A percentile compares a stretch with the other conserved stretches of the same genome.
Evolutionary conservation across 805 yeast genomes (phyloP).

Genomic region (Metschnikowia corniflorae): DNA sequence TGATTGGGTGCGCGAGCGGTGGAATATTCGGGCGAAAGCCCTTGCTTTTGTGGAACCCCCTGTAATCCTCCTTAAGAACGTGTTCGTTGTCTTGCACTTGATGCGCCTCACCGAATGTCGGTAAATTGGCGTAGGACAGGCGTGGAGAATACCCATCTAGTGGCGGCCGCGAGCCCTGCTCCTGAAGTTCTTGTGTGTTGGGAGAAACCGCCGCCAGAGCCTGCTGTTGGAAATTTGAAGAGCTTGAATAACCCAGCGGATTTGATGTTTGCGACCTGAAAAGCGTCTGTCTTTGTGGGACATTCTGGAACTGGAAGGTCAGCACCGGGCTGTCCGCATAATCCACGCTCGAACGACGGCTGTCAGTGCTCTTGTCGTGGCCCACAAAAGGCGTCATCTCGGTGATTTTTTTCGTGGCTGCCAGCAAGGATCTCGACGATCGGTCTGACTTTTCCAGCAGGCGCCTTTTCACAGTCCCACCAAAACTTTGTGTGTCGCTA

Average conservation of each 20-base stretch:
- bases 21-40: constrained; percentile 35
- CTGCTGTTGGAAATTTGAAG: constrained; percentile 3
- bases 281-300: constrained; percentile 2
- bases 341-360: not conserved
- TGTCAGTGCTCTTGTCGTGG: not conserved
- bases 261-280: constrained; percentile 6
- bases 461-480: not conserved
- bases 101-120: constrained; percentile 2
- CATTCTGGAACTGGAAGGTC: constrained; percentile 8
- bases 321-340: constrained; percentile 7
- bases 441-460: not conserved
- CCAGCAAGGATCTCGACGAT: too few species aligned
- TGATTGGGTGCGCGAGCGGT: constrained; percentile 48
- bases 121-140: constrained; percentile 13
- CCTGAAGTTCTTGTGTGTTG: constrained; percentile 8
- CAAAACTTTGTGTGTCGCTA: not conserved
- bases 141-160: constrained; percentile 16
- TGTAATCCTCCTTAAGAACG: constrained; percentile 25
- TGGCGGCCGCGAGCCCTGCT: constrained; percentile 5
- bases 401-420: not conserved
- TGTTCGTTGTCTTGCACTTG: not conserved
- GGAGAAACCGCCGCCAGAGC: constrained; percentile 8
- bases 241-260: constrained; percentile 3
- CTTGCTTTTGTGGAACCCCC: constrained; percentile 38
- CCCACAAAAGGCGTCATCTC: not conserved